These are phyloP conservation scores for Cercospora zeina DNA, from an alignment of 2,329 filamentous ascomycete species.

Conservation along the genomic window DNA sequence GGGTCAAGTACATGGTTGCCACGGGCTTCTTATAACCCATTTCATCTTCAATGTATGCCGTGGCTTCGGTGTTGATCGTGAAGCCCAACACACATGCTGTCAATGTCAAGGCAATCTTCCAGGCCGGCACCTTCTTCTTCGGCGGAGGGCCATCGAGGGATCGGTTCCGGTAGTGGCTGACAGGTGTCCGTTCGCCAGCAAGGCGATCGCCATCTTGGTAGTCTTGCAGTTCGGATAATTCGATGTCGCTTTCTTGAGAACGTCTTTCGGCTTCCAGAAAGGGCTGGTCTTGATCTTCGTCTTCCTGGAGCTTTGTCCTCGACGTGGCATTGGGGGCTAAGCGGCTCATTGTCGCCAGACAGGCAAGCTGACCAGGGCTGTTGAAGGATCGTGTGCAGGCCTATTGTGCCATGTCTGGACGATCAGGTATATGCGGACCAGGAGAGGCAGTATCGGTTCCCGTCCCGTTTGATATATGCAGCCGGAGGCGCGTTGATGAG, in stretches of 20 bases:
- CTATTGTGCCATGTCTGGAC: conserved; percentile 9
- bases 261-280: conserved; percentile 28
- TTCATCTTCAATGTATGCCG: conserved; percentile 39
- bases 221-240: conserved; percentile 21
- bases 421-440: background rate
- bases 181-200: conserved; percentile 29
- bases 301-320: conserved; percentile 19
- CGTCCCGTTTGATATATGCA: background rate
- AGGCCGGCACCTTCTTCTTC: conserved; percentile 24
- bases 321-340: conserved; percentile 19
- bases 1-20: conserved; percentile 39
- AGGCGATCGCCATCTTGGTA: conserved; percentile 18
- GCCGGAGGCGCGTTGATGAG: background rate
- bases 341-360: conserved; percentile 24
- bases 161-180: conserved; percentile 23
- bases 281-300: conserved; percentile 29
- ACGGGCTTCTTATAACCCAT: conserved; percentile 40
- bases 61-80: conserved; percentile 39
- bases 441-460: background rate
- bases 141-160: conserved; percentile 18
- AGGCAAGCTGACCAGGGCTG: background rate
- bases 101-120: conserved; percentile 32
- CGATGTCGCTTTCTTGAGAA: conserved; percentile 27
- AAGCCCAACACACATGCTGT: conserved; percentile 36
- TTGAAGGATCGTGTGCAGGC: background rate